Conservation (phyloP, 257 asterid species). For the Knoxia roxburghii region DNA sequence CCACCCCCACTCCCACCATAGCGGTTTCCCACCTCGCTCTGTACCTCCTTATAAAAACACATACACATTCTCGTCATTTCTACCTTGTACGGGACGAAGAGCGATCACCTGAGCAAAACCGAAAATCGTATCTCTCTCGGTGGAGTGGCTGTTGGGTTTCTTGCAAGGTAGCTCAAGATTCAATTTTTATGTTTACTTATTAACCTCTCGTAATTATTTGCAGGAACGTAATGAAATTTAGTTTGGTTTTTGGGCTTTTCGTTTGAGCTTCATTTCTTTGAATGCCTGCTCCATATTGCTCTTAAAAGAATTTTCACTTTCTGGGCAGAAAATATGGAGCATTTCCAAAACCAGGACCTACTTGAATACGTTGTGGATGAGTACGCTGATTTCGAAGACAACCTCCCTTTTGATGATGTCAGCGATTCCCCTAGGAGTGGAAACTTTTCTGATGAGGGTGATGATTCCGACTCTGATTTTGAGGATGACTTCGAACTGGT, state of each 20-base stretch:
- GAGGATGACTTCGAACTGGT: constrained; percentile 65
- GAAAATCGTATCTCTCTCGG: too few species aligned
- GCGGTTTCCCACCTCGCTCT: not conserved
- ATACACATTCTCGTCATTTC: too few species aligned
- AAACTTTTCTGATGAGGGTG: constrained; percentile 16
- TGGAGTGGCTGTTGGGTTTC: too few species aligned
- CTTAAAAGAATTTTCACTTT: too few species aligned
- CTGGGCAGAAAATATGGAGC: constrained; percentile 37
- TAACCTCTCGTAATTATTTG: not conserved
- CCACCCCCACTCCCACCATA: not conserved
- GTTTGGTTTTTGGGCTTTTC: not conserved
- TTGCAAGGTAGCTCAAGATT: constrained; percentile 6
- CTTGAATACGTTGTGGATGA: constrained; percentile 52
- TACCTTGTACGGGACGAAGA: too few species aligned
- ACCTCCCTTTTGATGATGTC: constrained; percentile 27
- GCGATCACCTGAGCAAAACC: too few species aligned
- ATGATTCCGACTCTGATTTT: constrained; percentile 53
- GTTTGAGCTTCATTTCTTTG: not conserved
- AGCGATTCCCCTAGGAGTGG: constrained; percentile 20
- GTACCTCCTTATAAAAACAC: not conserved
- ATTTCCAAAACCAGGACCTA: constrained; percentile 41
- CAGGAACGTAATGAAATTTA: not conserved
- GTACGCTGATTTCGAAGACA: constrained; percentile 36
- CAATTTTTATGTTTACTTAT: not conserved
- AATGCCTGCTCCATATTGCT: not conserved